phyloP scores from a whole-genome alignment of 2,329 filamentous ascomycete species.

The Cryphonectria parasitica region DNA sequence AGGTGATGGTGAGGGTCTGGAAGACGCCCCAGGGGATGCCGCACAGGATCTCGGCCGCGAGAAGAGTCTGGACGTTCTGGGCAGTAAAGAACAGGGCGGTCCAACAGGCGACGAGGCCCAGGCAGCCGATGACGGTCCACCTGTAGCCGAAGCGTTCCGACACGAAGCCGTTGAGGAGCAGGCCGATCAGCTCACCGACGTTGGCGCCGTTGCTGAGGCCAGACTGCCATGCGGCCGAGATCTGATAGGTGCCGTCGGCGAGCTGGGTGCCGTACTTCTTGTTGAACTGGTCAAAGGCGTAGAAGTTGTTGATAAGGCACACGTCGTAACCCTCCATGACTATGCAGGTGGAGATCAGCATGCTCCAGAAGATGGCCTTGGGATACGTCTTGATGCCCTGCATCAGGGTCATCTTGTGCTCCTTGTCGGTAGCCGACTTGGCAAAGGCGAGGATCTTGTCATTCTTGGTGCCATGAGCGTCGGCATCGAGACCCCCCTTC shows the following conservation, averaged over 20 bases:
- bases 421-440: conserved; percentile 59
- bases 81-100: conserved; percentile 69
- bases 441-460: conserved; percentile 49
- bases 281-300: conserved; percentile 35
- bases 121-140: conserved; percentile 63
- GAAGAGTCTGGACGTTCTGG: conserved; percentile 59
- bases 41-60: conserved; percentile 65
- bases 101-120: conserved; percentile 58
- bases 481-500: conserved; percentile 23
- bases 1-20: conserved; percentile 63
- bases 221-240: conserved; percentile 44
- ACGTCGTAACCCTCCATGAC: conserved; percentile 92
- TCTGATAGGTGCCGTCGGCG: conserved; percentile 34
- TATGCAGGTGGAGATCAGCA: conserved; percentile 89
- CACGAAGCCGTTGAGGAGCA: conserved; percentile 67
- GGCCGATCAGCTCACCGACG: conserved; percentile 68
- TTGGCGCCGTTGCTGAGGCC: conserved; percentile 50
- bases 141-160: conserved; percentile 71
- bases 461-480: conserved; percentile 33
- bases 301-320: conserved; percentile 81
- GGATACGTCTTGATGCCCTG: conserved; percentile 84
- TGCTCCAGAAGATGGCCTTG: conserved; percentile 81
- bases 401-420: conserved; percentile 71
- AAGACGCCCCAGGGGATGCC: conserved; percentile 67
- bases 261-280: conserved; percentile 35